Evolutionary conservation across 106 monocot species (phyloP).

Genomic region (Allium cepa): DNA sequence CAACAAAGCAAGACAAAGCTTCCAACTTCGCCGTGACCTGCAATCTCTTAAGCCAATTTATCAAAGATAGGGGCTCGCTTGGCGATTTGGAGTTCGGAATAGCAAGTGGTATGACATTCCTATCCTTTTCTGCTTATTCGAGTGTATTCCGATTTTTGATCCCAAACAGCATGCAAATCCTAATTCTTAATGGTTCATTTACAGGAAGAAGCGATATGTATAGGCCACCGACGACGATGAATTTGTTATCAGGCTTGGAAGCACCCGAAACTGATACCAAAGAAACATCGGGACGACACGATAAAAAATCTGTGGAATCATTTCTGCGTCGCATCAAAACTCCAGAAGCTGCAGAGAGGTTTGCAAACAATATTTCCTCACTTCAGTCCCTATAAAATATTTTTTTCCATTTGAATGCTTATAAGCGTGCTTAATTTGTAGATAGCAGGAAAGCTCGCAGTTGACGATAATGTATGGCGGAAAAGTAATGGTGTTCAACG

Average conservation of each 20-base stretch:
- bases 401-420: neutral
- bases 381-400: neutral
- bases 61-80: conserved; percentile 1
- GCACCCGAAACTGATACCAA: neutral
- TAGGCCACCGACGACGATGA: conserved; percentile 19
- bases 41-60: neutral
- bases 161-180: neutral
- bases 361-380: neutral
- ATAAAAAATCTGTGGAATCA: conserved; percentile 21
- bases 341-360: neutral
- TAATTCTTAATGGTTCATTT: neutral
- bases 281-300: conserved; percentile 1
- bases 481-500: conserved; percentile 71
- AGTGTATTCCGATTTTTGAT: neutral
- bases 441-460: conserved; percentile 31
- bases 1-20: neutral
- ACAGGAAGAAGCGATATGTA: conserved; percentile 4
- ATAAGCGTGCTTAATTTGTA: neutral
- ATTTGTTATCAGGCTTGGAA: conserved; percentile 35
- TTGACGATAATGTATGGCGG: conserved; percentile 86
- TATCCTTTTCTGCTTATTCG: neutral
- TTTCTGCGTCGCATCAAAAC: conserved; percentile 26
- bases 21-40: conserved; percentile 1
- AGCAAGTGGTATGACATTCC: neutral
- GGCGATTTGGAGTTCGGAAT: neutral